A percentile compares a stretch with the other conserved stretches of the same genome.
Conservation (phyloP, 805 yeast genomes). For the Yamadazyma olivae region DNA sequence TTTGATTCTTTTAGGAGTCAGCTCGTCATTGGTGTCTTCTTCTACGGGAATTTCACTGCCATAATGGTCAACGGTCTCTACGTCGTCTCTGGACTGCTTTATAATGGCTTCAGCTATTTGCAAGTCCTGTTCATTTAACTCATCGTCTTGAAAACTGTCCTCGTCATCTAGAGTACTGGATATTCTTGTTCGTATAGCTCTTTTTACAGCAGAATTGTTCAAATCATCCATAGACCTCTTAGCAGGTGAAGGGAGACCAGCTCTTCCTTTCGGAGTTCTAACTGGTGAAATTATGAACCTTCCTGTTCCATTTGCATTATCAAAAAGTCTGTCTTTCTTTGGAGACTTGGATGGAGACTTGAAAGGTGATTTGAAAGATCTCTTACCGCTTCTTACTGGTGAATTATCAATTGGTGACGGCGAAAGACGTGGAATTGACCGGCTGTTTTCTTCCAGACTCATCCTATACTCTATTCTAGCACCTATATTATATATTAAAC, state of each 20-base stretch:
- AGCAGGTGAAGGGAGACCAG: slow-evolving; percentile 45
- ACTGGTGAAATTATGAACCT: slow-evolving; percentile 19
- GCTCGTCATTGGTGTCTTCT: slow-evolving; percentile 14
- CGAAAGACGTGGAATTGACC: no score
- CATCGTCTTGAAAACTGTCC: slow-evolving; percentile 25
- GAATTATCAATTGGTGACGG: slow-evolving; percentile 8
- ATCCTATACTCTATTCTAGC: no score
- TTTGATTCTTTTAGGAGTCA: no score
- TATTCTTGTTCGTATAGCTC: slow-evolving; percentile 37
- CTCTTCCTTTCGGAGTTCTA: slow-evolving; percentile 41
- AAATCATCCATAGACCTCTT: slow-evolving; percentile 33
- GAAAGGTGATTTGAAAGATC: not conserved
- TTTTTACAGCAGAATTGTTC: slow-evolving; percentile 47
- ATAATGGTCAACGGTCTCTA: slow-evolving; percentile 3
- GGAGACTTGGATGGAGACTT: slow-evolving; percentile 3
- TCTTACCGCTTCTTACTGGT: not conserved
- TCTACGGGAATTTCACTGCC: slow-evolving; percentile 15
- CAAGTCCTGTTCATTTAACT: slow-evolving; percentile 37
- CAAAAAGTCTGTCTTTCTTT: not conserved
- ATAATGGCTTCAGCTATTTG: slow-evolving; percentile 43
- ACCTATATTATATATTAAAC: no score
- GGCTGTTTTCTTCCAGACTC: no score
- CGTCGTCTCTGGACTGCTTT: slow-evolving; percentile 14
- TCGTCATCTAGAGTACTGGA: slow-evolving; percentile 31
- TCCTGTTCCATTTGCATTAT: no score